Conservation (phyloP, 371 early-diverging fungal genomes). For the Apophysomyces variabilis region DNA sequence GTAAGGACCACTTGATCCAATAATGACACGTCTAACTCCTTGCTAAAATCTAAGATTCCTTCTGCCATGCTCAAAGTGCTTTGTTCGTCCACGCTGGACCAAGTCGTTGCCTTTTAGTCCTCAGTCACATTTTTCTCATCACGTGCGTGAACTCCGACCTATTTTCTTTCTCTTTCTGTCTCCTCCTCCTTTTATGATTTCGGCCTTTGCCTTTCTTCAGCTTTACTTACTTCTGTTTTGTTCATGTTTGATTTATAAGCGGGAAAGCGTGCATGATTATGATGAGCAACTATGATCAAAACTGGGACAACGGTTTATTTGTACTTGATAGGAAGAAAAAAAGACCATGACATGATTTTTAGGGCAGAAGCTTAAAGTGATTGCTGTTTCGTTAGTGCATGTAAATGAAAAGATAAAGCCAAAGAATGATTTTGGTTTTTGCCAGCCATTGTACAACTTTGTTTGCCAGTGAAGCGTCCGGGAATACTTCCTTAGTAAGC, state of each 20-base stretch:
- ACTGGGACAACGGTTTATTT: too few relatives aligned
- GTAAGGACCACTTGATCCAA: constrained; percentile 91
- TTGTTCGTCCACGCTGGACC: not conserved
- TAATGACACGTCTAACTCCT: constrained; percentile 84
- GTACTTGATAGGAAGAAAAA: too few relatives aligned
- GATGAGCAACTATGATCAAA: too few relatives aligned
- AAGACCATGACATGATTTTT: too few relatives aligned
- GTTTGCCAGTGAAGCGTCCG: not conserved
- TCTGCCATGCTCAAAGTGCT: constrained; percentile 43
- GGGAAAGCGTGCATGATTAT: too few relatives aligned
- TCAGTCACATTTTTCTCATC: constrained; percentile 7
- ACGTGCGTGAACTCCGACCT: not conserved
- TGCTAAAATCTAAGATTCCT: constrained; percentile 88
- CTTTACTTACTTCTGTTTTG: too few relatives aligned
- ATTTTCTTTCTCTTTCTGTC: not conserved
- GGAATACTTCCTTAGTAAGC: too few relatives aligned
- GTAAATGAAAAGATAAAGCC: too few relatives aligned
- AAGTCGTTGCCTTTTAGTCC: not conserved
- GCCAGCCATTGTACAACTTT: not conserved
- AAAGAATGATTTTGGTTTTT: too few relatives aligned
- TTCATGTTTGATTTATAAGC: too few relatives aligned
- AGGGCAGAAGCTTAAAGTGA: too few relatives aligned
- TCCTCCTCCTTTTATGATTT: not conserved
- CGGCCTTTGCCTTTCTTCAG: not conserved
- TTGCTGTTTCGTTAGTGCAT: too few relatives aligned